A percentile compares a stretch with the other conserved stretches of the same genome.
These are phyloP conservation scores for Arachnomyces sp. DNA, from an alignment of 2,329 filamentous ascomycete genomes.

Conservation along the genomic window DNA sequence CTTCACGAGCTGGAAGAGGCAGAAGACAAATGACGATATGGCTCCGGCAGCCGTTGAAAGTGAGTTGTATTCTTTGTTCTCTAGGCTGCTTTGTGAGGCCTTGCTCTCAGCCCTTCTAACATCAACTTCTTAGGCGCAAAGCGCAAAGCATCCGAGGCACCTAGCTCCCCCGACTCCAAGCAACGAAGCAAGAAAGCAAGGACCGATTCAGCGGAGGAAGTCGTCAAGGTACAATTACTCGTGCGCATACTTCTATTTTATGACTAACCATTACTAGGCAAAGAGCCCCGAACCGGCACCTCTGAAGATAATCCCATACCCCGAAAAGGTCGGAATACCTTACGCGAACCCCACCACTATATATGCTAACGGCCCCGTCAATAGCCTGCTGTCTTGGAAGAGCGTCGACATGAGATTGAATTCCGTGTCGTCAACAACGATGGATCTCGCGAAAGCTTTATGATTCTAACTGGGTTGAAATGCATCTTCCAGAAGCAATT, in stretches of 20 bases:
- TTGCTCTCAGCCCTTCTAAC: conserved; percentile 1
- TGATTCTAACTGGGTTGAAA: conserved; percentile 91
- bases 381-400: conserved; percentile 81
- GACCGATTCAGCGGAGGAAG: conserved; percentile 37
- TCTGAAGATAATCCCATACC: conserved; percentile 67
- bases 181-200: conserved; percentile 42
- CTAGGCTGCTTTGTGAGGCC: conserved; percentile 8
- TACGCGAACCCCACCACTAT: not conserved
- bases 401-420: conserved; percentile 88
- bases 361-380: conserved; percentile 10
- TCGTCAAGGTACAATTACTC: conserved; percentile 19
- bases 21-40: conserved; percentile 14
- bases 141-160: conserved; percentile 44
- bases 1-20: not conserved
- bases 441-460: conserved; percentile 73
- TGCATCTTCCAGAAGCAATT: conserved; percentile 98
- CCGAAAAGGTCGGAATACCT: conserved; percentile 61
- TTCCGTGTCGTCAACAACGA: conserved; percentile 99
- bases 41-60: conserved; percentile 24
- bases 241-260: conserved; percentile 39
- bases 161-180: conserved; percentile 33
- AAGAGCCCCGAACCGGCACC: conserved; percentile 40
- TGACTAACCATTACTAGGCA: conserved; percentile 25
- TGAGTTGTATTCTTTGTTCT: conserved; percentile 15
- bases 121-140: conserved; percentile 26